Evolutionary conservation across 1,284 basidiomycete genomes (phyloP), one percentile per base, ranked within the genome.

Genomic region (Trametes pubescens): DNA sequence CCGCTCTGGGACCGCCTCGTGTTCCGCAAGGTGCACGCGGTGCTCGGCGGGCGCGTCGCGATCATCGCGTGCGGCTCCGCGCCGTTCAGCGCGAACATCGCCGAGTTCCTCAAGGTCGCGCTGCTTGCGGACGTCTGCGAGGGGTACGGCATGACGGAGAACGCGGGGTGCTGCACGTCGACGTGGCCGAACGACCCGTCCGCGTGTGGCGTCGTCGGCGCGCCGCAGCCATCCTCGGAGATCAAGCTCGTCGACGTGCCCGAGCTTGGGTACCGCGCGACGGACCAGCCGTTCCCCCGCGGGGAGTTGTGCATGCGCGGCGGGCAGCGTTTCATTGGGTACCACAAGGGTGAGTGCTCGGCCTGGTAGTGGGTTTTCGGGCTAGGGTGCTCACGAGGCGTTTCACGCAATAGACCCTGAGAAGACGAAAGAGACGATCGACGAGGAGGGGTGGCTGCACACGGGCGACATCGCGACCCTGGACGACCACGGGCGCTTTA

Each of bases 391-490:
- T 61, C 58, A 24, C 64, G 10, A n/a, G 11, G 14, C 0, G 32
- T 16, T 32, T 4, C 22, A 2, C 8, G 1, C 32, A 18, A 2
- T 64, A 92, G 91, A 93, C 65, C 84, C 88, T 72, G 84, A 85
- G 74, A 91, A 86, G 70, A 93, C 91, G 1, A 80, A 76, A 61
- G 84, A 86, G 48, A 78, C 89, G 6, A 71, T 94, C 51, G 90
- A 91, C 69, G 81, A 80, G 22, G 89, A 92, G 51, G 96, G 96
- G 1, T 99, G 96, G 95, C 76, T 97, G 65, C 94, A 94, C 77
- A 95, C 94, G 1, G 97, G 97, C 57, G 96, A 98, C 76, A 86
- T 98, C 65, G 94, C 83, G 21, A 88, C 90, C 72, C 82, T 99
- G 48, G 98, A 99, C 77, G 74, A 81, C 9, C 80, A 76, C 46